A percentile compares a stretch with the other conserved stretches of the same genome.
These are phyloP conservation scores for Phialophora chinensis DNA, from an alignment of 2,329 filamentous ascomycete genomes.

Conservation along the genomic window DNA sequence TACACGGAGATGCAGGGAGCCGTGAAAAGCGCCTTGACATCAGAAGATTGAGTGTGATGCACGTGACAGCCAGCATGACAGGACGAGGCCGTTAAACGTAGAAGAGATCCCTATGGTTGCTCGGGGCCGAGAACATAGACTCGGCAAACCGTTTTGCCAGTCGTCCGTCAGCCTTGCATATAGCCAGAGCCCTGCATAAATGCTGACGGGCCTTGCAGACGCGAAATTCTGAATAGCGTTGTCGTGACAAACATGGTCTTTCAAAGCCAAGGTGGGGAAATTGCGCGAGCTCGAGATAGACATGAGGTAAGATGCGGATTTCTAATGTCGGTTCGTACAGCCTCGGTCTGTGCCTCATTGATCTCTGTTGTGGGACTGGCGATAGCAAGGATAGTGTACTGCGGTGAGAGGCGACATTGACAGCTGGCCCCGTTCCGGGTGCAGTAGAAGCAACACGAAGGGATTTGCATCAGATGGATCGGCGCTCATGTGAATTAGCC, in stretches of 20 bases:
- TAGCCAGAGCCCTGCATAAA: not conserved
- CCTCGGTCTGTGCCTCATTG: not conserved
- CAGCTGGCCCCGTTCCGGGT: not conserved
- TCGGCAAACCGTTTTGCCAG: slow-evolving; percentile 2
- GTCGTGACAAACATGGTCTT: not conserved
- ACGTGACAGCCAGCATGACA: not conserved
- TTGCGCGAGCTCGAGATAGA: not conserved
- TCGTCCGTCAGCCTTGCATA: slow-evolving; percentile 1
- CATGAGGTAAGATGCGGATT: not conserved
- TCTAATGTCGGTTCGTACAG: not conserved
- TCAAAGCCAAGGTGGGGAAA: not conserved
- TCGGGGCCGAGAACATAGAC: not conserved
- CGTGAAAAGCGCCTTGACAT: not conserved
- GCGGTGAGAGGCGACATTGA: not conserved
- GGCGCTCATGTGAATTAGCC: not conserved
- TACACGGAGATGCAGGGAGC: not conserved
- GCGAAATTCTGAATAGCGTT: not conserved
- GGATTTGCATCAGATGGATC: not conserved
- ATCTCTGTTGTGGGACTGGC: not conserved
- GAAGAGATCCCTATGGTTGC: not conserved
- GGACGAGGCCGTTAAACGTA: not conserved
- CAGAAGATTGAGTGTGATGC: not conserved
- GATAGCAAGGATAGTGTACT: not conserved
- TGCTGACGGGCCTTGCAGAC: slow-evolving; percentile 1
- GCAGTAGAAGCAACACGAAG: too few species aligned